phyloP scores from a whole-genome alignment of 768 basidiomycete genomes.

The Cyathus striatus region DNA sequence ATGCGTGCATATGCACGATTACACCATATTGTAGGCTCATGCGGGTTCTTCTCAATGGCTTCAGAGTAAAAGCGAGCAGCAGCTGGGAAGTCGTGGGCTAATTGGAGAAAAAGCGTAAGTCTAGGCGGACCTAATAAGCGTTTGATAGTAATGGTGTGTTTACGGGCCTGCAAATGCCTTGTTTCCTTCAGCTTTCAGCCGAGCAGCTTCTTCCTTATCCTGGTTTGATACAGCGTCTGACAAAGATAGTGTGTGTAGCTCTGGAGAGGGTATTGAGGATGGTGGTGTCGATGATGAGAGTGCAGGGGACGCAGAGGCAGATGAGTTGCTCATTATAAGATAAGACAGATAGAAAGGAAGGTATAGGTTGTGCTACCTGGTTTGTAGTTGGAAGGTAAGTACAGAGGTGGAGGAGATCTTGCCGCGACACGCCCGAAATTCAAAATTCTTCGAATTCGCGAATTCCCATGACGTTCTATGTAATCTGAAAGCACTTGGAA shows the following conservation, averaged over 20 bases:
- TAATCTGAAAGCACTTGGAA: too few species aligned
- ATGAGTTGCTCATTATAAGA: background rate
- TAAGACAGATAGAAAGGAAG: constrained; percentile 1
- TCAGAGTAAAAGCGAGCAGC: constrained; percentile 79
- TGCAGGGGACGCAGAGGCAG: constrained; percentile 32
- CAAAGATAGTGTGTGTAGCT: constrained; percentile 45
- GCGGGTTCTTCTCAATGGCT: constrained; percentile 84
- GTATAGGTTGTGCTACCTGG: background rate
- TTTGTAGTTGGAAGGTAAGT: too few species aligned
- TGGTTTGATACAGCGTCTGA: constrained; percentile 58
- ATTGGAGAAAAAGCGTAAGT: background rate
- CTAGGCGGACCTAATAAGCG: constrained; percentile 1
- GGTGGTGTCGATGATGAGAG: constrained; percentile 41
- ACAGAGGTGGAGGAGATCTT: too few species aligned
- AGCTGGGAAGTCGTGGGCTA: constrained; percentile 68
- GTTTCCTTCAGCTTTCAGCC: constrained; percentile 84
- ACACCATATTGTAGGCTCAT: constrained; percentile 87
- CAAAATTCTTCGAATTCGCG: too few species aligned
- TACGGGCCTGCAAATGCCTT: constrained; percentile 81
- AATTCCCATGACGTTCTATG: too few species aligned
- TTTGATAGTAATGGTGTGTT: constrained; percentile 17
- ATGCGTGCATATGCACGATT: constrained; percentile 92
- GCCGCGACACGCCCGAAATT: too few species aligned
- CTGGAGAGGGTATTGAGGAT: constrained; percentile 57
- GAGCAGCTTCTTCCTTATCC: constrained; percentile 61